Evolutionary conservation across 345 rosid genomes (phyloP), one percentile per base, ranked within the genome.

Genomic region (Barbarea vulgaris): DNA sequence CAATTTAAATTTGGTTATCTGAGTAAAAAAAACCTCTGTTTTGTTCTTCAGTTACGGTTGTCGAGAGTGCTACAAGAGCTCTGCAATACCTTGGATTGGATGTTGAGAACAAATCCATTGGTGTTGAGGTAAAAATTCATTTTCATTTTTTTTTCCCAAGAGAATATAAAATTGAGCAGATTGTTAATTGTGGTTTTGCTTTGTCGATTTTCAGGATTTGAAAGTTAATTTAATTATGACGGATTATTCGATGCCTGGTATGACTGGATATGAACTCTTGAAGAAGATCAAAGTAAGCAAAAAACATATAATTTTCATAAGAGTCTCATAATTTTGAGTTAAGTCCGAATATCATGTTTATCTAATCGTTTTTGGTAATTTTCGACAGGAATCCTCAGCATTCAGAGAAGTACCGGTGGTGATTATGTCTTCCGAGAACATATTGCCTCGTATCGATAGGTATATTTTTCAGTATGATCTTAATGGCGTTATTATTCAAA

Each of bases 181-280:
- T 52, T 9, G n/a, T 42, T 69, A 62, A 41, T 54, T 30, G 37
- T 52, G 64, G 3, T 61, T 42, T 28, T 31, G 54, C 8, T 36
- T 46, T 33, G 21, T 56, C 27, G 0, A 27, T 19, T 64, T 75
- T 7, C 77, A 93, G 93, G 88, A 81, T 71, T 80, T 91, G 83
- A 91, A 88, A 77, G 84, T 91, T 73, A 88, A 91, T 81, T 80
- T 90, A 18, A 88, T 90, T 15, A 87, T 90, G 86, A 90, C 96
- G 0, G 96, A 90, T 72, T 91, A 91, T 46, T 88, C 93, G 0
- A 91, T 91, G 97, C 97, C 93, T 0, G 92, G 93, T 25, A 91
- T 91, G 97, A 88, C 87, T 19, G 93, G 97, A 37, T 91, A 88
- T 71, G 97, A 91, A 68, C 88, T 91, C 55, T 88, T 91, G 30